These are phyloP conservation scores for Pestalotiopsis fici DNA, from an alignment of 2,329 filamentous ascomycete species.

Conservation along the genomic window DNA sequence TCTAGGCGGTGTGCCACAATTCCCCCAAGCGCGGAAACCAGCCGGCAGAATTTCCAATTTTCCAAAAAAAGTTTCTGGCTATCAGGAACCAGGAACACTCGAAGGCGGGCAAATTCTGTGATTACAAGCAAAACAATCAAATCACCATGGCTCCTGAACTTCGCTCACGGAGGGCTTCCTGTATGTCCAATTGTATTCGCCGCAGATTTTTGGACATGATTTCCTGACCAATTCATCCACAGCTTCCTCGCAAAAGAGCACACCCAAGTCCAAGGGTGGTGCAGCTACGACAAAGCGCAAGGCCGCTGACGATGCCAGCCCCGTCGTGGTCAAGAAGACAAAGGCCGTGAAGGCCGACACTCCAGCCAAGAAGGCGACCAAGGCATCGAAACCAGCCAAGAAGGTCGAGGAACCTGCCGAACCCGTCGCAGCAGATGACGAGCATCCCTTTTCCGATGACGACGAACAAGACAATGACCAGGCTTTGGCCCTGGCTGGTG, in stretches of 20 bases:
- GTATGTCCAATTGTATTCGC: not conserved
- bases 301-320: slow-evolving; percentile 46
- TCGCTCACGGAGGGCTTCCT: slow-evolving; percentile 9
- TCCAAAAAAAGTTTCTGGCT: slow-evolving; percentile 4
- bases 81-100: not conserved
- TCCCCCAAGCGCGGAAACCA: not conserved
- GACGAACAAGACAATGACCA: slow-evolving; percentile 44
- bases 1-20: not conserved
- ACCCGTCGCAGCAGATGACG: slow-evolving; percentile 7
- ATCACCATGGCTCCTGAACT: slow-evolving; percentile 13
- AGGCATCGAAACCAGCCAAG: not conserved
- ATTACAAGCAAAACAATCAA: slow-evolving; percentile 1
- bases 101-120: not conserved
- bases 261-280: slow-evolving; percentile 31
- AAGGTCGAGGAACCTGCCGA: not conserved
- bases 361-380: slow-evolving; percentile 42
- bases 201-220: not conserved
- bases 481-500: slow-evolving; percentile 43
- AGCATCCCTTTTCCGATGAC: slow-evolving; percentile 30
- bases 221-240: slow-evolving; percentile 14
- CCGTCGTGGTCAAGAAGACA: slow-evolving; percentile 45
- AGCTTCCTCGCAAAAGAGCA: slow-evolving; percentile 35
- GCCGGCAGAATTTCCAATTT: slow-evolving; percentile 7
- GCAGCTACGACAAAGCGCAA: slow-evolving; percentile 33
- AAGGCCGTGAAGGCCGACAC: slow-evolving; percentile 40